Base-by-base conservation (phyloP, 2,329 filamentous ascomycete species). In the Penicillium sp. region DNA sequence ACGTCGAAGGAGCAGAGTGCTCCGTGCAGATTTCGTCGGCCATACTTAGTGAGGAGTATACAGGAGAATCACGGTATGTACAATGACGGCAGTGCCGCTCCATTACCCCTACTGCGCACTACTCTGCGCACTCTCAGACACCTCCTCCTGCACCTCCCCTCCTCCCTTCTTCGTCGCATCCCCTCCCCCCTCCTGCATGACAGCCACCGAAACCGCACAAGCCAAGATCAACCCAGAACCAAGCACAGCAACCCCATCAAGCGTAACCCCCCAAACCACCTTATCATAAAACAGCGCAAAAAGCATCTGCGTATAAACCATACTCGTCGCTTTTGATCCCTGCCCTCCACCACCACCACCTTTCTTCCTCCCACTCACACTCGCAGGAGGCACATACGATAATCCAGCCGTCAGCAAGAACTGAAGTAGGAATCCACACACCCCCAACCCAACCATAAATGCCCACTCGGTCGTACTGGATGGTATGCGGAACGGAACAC, bases 361-460 rank as follows among this genome's bases (percentile, higher is more conserved):
- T 6, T 4, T 9, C 3, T 17, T 33, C 3, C 13, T 5, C 9
- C n/a, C 13, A 10, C 3, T 10, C 3, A 56, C 54, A 18, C 43
- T 52, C 3, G 75, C 75, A 1, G 80, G 81, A 55, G 87, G 87
- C 64, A 92, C 88, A 54, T 87, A 84, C 20, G 87, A 79, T 41
- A 97, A 74, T 0, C 90, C 91, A 0, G 84, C 82, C 1, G 91
- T 94, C 15, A 95, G 76, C n/a, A 95, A 78, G 60, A 91, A 91
- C 80, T 96, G 92, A 83, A 93, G 88, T 18, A 88, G 69, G 66
- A 96, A 93, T 0, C 92, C 92, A 58, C 87, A 87, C 0, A 84
- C 65, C 0, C 89, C 90, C 3, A 96, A 75, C 30, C 86, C 82
- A 0, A 86, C 47, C 13, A 96, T 74, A 32, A 91, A 79, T 0